These are phyloP conservation scores for Lichtheimia hyalospora DNA, from an alignment of 371 early-diverging fungal species.

Conservation along the genomic window DNA sequence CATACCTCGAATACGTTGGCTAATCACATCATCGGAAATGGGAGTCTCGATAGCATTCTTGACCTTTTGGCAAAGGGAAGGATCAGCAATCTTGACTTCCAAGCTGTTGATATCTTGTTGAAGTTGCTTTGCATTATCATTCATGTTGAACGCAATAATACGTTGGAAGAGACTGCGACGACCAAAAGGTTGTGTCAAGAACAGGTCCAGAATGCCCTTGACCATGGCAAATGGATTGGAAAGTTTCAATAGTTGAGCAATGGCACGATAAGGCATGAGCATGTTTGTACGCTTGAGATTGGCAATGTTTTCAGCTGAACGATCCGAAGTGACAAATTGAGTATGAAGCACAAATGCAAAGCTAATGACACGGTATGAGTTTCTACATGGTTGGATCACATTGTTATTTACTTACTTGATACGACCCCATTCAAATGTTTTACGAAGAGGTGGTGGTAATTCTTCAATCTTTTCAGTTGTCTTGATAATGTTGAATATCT, in stretches of 20 bases:
- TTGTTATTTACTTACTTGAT: slow-evolving; percentile 33
- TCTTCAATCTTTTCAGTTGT: slow-evolving; percentile 38
- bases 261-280: slow-evolving; percentile 56
- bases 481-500: slow-evolving; percentile 40
- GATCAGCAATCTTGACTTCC: slow-evolving; percentile 42
- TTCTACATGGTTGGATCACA: background rate
- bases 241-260: slow-evolving; percentile 51
- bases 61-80: slow-evolving; percentile 45
- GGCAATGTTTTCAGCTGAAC: slow-evolving; percentile 48
- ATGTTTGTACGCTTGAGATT: slow-evolving; percentile 56
- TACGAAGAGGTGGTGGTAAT: slow-evolving; percentile 48
- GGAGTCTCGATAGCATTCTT: slow-evolving; percentile 48
- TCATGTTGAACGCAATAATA: slow-evolving; percentile 49
- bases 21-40: slow-evolving; percentile 14
- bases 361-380: slow-evolving; percentile 15
- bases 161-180: slow-evolving; percentile 54
- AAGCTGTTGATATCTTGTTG: slow-evolving; percentile 46
- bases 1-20: background rate
- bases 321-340: slow-evolving; percentile 55
- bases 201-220: slow-evolving; percentile 58
- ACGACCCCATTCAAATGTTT: slow-evolving; percentile 59
- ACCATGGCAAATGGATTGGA: slow-evolving; percentile 62
- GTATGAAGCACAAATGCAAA: slow-evolving; percentile 61
- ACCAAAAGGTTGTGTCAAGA: slow-evolving; percentile 63
- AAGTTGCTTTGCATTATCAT: slow-evolving; percentile 47